These are phyloP conservation scores for Vitis labrusca DNA, from an alignment of 164 flowering plant genomes.

Conservation along the genomic window DNA sequence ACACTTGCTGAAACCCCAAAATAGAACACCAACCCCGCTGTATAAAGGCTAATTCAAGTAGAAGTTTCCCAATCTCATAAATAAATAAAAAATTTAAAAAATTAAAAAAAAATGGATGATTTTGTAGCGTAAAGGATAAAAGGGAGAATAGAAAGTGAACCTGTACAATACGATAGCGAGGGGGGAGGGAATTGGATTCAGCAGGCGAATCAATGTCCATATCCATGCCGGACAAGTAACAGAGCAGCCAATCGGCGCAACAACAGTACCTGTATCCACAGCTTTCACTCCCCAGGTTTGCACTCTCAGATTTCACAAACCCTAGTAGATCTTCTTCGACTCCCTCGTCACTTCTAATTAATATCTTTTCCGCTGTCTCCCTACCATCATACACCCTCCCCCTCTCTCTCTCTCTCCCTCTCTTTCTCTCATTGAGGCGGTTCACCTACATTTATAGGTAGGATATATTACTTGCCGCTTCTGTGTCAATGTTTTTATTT, in stretches of 20 bases:
- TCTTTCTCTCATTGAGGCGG: too few species aligned
- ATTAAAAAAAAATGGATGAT: background rate
- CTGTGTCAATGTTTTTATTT: too few species aligned
- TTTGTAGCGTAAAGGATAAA: background rate
- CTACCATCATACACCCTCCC: too few species aligned
- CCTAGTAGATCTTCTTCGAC: background rate
- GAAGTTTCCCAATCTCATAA: background rate
- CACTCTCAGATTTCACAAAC: background rate
- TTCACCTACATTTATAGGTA: too few species aligned
- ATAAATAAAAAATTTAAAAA: background rate
- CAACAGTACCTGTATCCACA: constrained; percentile 37
- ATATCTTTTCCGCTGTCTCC: too few species aligned
- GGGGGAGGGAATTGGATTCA: constrained; percentile 18
- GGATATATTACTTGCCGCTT: too few species aligned
- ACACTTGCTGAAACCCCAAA: too few species aligned
- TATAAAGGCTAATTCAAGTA: background rate
- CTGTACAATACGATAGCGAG: constrained; percentile 49
- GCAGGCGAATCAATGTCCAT: constrained; percentile 48
- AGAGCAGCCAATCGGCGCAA: constrained; percentile 51
- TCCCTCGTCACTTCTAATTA: too few species aligned
- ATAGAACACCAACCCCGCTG: too few species aligned
- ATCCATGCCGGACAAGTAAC: constrained; percentile 40
- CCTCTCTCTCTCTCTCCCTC: too few species aligned
- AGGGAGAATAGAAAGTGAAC: constrained; percentile 25
- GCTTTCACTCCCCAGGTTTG: constrained; percentile 52